Conservation (phyloP, 306 rosid genomes). For the Inga oerstediana region DNA sequence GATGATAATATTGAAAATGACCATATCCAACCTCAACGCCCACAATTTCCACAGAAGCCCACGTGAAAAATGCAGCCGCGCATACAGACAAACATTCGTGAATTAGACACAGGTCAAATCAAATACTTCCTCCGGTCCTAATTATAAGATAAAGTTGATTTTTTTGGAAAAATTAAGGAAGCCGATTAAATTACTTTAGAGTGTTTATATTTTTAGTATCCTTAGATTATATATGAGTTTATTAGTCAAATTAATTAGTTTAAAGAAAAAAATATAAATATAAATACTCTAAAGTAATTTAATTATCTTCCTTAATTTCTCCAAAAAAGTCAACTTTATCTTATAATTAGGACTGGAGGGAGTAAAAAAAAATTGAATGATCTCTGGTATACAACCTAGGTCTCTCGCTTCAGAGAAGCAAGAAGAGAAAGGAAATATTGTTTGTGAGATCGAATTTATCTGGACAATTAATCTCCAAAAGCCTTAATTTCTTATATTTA, state of each 20-base stretch:
- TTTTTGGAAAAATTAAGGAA: no score
- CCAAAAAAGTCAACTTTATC: no score
- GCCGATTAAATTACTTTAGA: no score
- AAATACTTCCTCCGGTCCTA: no score
- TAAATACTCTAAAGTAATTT: no score
- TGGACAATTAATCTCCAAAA: not conserved
- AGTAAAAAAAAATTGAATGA: not conserved
- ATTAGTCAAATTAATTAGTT: no score
- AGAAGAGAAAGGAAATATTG: not conserved
- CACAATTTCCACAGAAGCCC: not conserved
- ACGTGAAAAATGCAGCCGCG: constrained; percentile 18
- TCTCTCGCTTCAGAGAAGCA: not conserved
- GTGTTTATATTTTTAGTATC: no score
- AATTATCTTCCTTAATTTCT: no score
- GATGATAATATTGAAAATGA: not conserved
- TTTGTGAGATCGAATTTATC: not conserved
- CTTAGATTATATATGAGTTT: no score
- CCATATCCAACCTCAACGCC: constrained; percentile 31
- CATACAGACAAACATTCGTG: not conserved
- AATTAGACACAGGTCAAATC: not conserved
- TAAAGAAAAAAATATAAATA: no score
- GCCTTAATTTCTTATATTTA: not conserved
- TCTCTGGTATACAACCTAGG: not conserved
- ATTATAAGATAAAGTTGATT: no score
- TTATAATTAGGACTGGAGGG: no score